Base-by-base conservation (phyloP, 768 basidiomycete genomes). In the Boletus reticuloceps region DNA sequence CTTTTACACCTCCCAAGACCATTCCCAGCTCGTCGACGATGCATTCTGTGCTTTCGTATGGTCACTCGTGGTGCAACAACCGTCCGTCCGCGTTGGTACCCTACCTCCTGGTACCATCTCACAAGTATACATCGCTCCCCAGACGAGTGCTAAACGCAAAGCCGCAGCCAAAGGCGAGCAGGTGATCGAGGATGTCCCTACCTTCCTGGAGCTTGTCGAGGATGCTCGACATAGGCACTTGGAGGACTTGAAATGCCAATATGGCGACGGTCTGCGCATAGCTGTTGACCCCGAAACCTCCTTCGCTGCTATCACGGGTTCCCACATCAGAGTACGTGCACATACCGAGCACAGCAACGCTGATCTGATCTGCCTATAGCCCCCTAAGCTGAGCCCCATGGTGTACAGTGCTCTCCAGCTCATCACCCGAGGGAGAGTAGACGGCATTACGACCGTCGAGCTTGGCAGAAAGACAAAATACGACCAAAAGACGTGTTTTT, bases 401-500 rank as follows among this genome's bases (percentile, higher is more conserved):
- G 89, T 94, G 3, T 95, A 93, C 67, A 82, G 84, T 16, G 84
- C 87, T 6, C 79, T 96, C 14, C 91, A 94, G 66, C 76, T 92
- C 42, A 84, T 96, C 60, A 87, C 91, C n/a, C 81, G 89, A 37
- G 89, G 88, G 4, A 75, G 92, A 55, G 87, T 89, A 54, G 73
- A 79, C 19, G 93, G 93, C 12, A 80, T 91, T 16, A 87, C 89
- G 8, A 85, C 89, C 44, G 82, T 93, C 13, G 82, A 89, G 32
- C 77, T 96, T 14, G 89, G 89, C 25, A 83, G 83, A 61, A 78
- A 82, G 64, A 86, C 92, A 11, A 83, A 82, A 47, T 93, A 95
- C 64, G 92, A 94, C 65, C 90, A 91, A 66, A 94, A 94, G 71
- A 89, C 89, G 2, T 91, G 91, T 59, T 91, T 91, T 68, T 94